Conservation (phyloP, 1,284 basidiomycete species). For the Cryptococcus deneoformans region DNA sequence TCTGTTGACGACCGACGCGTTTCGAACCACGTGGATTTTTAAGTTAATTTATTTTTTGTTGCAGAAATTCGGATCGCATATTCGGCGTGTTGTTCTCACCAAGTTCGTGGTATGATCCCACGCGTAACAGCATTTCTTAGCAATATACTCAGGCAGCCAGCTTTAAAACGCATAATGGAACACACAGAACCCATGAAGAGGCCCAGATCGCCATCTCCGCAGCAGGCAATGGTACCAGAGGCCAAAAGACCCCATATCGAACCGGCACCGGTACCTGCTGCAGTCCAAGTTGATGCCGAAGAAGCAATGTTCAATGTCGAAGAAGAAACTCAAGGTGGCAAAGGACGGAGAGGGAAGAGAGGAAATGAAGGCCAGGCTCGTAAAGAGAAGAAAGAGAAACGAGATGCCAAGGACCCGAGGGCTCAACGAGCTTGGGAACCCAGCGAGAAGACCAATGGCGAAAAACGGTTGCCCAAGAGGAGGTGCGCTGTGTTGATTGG, state of each 20-base stretch:
- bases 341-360: neutral
- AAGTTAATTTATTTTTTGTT: too few relatives aligned
- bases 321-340: neutral
- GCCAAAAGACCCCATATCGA: neutral
- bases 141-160: neutral
- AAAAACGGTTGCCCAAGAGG: conserved; percentile 53
- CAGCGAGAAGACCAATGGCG: conserved; percentile 12
- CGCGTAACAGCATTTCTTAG: neutral
- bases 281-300: conserved; percentile 9
- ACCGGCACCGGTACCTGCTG: neutral
- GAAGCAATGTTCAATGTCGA: conserved; percentile 16
- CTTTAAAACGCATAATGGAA: neutral
- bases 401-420: conserved; percentile 9
- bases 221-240: neutral
- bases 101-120: neutral
- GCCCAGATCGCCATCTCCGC: neutral
- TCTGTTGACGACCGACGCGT: too few relatives aligned
- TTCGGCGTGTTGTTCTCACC: too few relatives aligned
- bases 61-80: too few relatives aligned
- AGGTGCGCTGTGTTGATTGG: conserved; percentile 57
- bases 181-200: neutral
- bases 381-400: conserved; percentile 4
- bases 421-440: conserved; percentile 12
- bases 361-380: neutral
- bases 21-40: too few relatives aligned